Base-by-base conservation (phyloP, 257 asterid species). In the Solanum arcanum region DNA sequence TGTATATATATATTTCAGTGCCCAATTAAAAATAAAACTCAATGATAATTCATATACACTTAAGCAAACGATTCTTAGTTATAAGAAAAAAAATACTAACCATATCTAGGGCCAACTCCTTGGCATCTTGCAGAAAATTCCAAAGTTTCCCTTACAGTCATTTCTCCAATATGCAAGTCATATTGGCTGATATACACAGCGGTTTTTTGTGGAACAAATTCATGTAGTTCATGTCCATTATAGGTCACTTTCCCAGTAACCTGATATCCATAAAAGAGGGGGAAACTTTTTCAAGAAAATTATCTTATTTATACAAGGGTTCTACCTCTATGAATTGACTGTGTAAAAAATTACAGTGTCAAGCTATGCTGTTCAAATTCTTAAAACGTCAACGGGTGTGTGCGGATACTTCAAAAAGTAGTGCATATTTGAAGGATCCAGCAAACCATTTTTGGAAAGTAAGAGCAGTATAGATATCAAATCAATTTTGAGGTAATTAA, bases 91-190 rank as follows among this genome's bases (percentile, higher is more conserved):
- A 69, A 44, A 8, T 31, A 86, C 94, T 37, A 86, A 95, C 98
- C 96, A 84, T 92, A 94, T 56, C 95, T 91, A 2, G 94, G 89
- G 66, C 97, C 98, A 42, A 95, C 94, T 0, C 98, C 98, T 68
- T 95, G 98, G 72, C 94, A 93, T 85, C 96, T 91, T 1, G 96
- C 98, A 1, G 98, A 93, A 68, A 93, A 95, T 1, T 93, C 95
- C 37, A 95, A 85, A 25, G 98, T 95, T 86, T 95, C 98, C 86
- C 94, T 90, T 0, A 94, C 98, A 10, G 98, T 95, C 96, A 95
- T 90, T 89, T 95, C 96, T 83, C 95, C 96, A 3, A 95, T 91
- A 81, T 95, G 98, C 7, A 93, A 83, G 87, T 93, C 97, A 60
- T 91, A 88, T 37, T 94, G 98, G 83, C 98, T 94, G 18, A 94